These are phyloP conservation scores for Diaporthe ilicicola DNA, from an alignment of 2,329 filamentous ascomycete genomes.

Conservation along the genomic window DNA sequence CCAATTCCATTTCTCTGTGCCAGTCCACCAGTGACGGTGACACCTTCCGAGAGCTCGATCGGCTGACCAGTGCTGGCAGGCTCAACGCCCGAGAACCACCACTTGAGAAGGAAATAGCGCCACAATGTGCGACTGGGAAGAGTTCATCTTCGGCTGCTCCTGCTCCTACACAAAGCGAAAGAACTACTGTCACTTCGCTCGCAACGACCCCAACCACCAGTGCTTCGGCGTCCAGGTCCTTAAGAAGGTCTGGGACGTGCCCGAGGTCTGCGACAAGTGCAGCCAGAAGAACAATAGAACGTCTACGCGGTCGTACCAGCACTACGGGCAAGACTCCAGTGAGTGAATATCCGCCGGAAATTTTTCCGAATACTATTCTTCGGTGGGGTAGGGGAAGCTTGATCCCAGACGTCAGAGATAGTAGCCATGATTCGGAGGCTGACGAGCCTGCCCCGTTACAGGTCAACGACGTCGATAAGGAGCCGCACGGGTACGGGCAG, in stretches of 20 bases:
- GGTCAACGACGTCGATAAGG: slow-evolving; percentile 22
- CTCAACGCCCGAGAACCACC: neutral
- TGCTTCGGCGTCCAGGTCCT: slow-evolving; percentile 75
- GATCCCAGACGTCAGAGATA: neutral
- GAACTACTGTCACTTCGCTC: slow-evolving; percentile 78
- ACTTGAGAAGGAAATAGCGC: neutral
- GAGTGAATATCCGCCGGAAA: too few relatives aligned
- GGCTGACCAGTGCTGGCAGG: neutral
- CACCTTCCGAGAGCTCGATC: neutral
- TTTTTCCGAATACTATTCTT: too few relatives aligned
- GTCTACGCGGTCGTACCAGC: slow-evolving; percentile 21
- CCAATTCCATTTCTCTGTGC: neutral
- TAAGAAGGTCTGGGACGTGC: slow-evolving; percentile 66
- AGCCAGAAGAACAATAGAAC: slow-evolving; percentile 32
- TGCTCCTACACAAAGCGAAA: slow-evolving; percentile 68
- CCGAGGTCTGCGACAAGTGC: slow-evolving; percentile 61
- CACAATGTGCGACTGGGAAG: slow-evolving; percentile 76
- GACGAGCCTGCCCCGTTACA: neutral
- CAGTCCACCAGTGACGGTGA: neutral
- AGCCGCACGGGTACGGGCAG: slow-evolving; percentile 14
- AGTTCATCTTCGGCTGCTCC: slow-evolving; percentile 71
- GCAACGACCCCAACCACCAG: slow-evolving; percentile 75
- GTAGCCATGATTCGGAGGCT: neutral
- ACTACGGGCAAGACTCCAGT: slow-evolving; percentile 19
- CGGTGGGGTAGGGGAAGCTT: too few relatives aligned